These are phyloP conservation scores for Zopfia rhizophila DNA, from an alignment of 2,329 filamentous ascomycete species.

Conservation along the genomic window DNA sequence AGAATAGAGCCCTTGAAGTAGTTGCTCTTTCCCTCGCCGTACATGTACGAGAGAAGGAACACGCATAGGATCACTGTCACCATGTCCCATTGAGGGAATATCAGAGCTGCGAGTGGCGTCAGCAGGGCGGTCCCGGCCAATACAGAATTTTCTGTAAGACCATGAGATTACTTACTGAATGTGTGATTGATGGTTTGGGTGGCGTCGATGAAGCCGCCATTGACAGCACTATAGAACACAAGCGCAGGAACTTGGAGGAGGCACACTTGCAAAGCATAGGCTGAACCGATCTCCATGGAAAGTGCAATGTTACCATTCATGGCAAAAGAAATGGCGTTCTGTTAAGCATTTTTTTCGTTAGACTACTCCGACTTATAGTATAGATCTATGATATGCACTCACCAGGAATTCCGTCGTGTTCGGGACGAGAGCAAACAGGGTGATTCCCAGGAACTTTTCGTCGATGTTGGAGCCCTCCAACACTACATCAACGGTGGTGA, in stretches of 20 bases:
- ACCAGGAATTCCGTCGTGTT: conserved; percentile 98
- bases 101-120: conserved; percentile 66
- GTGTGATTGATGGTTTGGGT: conserved; percentile 69
- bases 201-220: conserved; percentile 67
- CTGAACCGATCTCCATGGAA: conserved; percentile 98
- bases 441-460: conserved; percentile 97
- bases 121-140: conserved; percentile 15
- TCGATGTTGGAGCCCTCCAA: conserved; percentile 90
- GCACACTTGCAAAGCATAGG: conserved; percentile 95
- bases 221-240: conserved; percentile 87
- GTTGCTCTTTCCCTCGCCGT: conserved; percentile 98
- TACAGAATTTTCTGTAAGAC: conserved; percentile 1
- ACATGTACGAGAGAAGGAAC: conserved; percentile 96
- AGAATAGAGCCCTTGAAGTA: conserved; percentile 99
- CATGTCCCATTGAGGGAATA: conserved; percentile 99
- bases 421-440: conserved; percentile 93
- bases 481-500: conserved; percentile 97
- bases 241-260: conserved; percentile 92
- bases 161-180: conserved; percentile 64
- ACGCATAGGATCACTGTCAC: conserved; percentile 95
- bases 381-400: conserved; percentile 53
- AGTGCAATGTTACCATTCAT: conserved; percentile 99
- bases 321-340: conserved; percentile 98
- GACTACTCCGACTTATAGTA: background rate
- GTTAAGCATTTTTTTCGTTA: conserved; percentile 9